phyloP scores from a whole-genome alignment of 305 asterid genomes.

The Caryopteris hybrid region DNA sequence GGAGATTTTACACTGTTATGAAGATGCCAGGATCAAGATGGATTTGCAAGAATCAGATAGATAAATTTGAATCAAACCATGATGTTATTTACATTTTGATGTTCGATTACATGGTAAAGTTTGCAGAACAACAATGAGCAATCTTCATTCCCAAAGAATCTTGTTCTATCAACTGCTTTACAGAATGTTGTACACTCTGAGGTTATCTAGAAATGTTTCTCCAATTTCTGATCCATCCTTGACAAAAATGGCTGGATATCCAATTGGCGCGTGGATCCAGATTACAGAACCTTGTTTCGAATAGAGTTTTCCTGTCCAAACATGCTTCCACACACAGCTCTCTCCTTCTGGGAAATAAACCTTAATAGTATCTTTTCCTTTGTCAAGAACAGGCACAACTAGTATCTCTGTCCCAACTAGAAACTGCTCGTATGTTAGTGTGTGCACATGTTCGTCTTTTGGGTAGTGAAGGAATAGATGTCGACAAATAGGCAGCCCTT shows the following conservation, averaged over 20 bases:
- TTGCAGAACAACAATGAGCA: neutral
- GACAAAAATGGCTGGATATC: constrained; percentile 83
- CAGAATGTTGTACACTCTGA: constrained; percentile 40
- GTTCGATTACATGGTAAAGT: neutral
- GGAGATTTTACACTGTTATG: too few species aligned
- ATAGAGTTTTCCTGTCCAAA: constrained; percentile 75
- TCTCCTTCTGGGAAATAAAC: constrained; percentile 78
- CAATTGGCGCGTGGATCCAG: constrained; percentile 64
- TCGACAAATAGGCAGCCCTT: constrained; percentile 93
- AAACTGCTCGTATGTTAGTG: constrained; percentile 68
- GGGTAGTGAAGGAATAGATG: constrained; percentile 90
- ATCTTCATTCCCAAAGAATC: constrained; percentile 1
- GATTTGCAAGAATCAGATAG: too few species aligned
- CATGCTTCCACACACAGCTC: constrained; percentile 64
- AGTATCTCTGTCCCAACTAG: constrained; percentile 86
- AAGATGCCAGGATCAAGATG: too few species aligned
- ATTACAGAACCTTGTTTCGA: constrained; percentile 50
- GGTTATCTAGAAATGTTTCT: constrained; percentile 57
- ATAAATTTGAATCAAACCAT: neutral
- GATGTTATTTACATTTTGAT: neutral
- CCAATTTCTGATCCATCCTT: constrained; percentile 71
- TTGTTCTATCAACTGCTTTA: constrained; percentile 15
- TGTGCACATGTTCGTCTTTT: constrained; percentile 54
- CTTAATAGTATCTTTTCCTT: constrained; percentile 54
- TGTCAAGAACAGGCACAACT: constrained; percentile 84